Conservation (phyloP, 352 stramenopile species). For the Phytophthora chlamydospora region DNA sequence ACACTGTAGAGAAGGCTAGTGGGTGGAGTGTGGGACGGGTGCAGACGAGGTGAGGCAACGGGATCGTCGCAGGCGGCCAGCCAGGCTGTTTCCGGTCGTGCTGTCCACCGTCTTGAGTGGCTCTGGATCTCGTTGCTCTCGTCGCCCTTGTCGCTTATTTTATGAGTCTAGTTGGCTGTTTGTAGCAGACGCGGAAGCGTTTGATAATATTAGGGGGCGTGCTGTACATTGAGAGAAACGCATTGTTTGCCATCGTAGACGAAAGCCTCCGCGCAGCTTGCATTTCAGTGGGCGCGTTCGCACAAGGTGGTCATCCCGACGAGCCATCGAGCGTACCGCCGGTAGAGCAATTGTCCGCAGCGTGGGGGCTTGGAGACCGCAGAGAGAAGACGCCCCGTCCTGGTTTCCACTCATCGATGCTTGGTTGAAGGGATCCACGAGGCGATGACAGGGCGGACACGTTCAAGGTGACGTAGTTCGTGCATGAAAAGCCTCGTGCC, state of each 20-base stretch:
- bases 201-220: constrained; percentile 27
- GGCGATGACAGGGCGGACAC: constrained; percentile 15
- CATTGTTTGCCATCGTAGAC: constrained; percentile 1
- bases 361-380: too few relatives aligned
- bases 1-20: constrained; percentile 44
- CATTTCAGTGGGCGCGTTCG: background rate
- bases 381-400: too few relatives aligned
- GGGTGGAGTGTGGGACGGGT: constrained; percentile 28
- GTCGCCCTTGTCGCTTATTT: constrained; percentile 25
- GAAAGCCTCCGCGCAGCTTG: background rate
- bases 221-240: constrained; percentile 30
- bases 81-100: constrained; percentile 3
- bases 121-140: constrained; percentile 4
- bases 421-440: constrained; percentile 24
- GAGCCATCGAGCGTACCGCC: too few relatives aligned
- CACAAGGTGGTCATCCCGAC: too few relatives aligned
- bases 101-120: constrained; percentile 15
- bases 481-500: constrained; percentile 3
- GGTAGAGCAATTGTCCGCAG: too few relatives aligned
- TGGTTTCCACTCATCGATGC: constrained; percentile 16
- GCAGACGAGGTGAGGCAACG: constrained; percentile 3
- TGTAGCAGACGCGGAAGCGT: constrained; percentile 20
- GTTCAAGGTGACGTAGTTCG: constrained; percentile 12
- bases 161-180: constrained; percentile 28
- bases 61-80: constrained; percentile 9